Percentiles rank a stretch among this genome's conserved stretches.
Conservation (phyloP, 2,329 filamentous ascomycete species). For the Metarhizium humberi region DNA sequence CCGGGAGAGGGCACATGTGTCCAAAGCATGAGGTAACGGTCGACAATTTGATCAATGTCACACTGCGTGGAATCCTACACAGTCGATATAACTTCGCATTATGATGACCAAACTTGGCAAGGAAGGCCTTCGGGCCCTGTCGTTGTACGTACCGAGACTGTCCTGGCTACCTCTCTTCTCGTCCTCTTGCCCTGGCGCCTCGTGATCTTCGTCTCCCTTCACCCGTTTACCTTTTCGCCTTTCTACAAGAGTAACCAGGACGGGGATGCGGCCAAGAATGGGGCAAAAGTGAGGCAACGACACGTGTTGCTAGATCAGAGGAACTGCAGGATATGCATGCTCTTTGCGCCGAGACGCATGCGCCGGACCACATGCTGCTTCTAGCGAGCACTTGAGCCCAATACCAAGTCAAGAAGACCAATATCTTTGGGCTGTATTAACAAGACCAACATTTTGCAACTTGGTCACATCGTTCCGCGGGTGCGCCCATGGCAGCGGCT, state of each 20-base stretch:
- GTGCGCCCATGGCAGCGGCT: neutral
- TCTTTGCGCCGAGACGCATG: neutral
- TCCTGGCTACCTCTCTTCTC: neutral
- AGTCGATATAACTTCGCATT: neutral
- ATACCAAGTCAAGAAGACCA: neutral
- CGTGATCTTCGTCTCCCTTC: too few species aligned
- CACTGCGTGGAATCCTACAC: neutral
- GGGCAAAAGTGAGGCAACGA: constrained; percentile 4
- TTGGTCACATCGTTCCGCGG: neutral
- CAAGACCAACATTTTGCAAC: neutral
- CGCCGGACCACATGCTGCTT: neutral
- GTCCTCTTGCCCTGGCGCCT: neutral
- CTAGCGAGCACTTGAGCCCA: neutral
- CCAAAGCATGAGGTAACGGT: neutral
- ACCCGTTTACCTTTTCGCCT: neutral
- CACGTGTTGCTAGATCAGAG: constrained; percentile 4
- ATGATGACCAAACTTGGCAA: neutral
- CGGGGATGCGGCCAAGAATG: neutral
- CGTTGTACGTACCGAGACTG: neutral
- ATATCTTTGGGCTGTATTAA: neutral
- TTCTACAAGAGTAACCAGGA: neutral
- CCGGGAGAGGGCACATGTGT: neutral
- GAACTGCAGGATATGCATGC: neutral
- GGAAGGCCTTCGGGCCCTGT: neutral
- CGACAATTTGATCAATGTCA: neutral